Conservation (phyloP, 495 filamentous ascomycete species). For the Chlorociboria aeruginascens region DNA sequence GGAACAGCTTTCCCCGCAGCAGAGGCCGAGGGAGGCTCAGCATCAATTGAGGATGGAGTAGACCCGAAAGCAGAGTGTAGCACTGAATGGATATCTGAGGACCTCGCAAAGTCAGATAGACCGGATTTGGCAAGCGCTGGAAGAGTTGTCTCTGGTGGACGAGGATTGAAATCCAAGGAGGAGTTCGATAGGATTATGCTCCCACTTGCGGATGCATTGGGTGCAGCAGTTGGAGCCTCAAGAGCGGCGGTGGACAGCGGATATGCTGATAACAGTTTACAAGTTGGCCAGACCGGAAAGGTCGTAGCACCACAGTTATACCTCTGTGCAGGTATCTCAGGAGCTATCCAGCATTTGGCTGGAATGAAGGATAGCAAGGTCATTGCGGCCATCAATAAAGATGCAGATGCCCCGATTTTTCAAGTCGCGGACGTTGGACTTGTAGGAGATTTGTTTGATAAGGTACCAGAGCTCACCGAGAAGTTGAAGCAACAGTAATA, state of each 20-base stretch:
- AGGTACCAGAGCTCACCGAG: constrained; percentile 91
- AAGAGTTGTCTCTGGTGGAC: constrained; percentile 86
- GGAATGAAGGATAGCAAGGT: constrained; percentile 99
- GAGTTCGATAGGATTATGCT: constrained; percentile 89
- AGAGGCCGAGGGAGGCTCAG: constrained; percentile 39
- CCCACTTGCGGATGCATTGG: constrained; percentile 81
- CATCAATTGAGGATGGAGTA: constrained; percentile 49
- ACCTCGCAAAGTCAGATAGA: constrained; percentile 82
- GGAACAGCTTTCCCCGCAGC: constrained; percentile 75
- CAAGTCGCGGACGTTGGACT: constrained; percentile 94
- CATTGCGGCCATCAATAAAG: constrained; percentile 98
- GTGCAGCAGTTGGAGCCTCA: constrained; percentile 88
- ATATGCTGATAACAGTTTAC: constrained; percentile 97
- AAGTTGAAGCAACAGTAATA: constrained; percentile 69
- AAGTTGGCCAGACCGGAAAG: constrained; percentile 97
- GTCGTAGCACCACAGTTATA: constrained; percentile 95
- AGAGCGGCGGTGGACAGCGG: constrained; percentile 93
- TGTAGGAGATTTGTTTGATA: constrained; percentile 89
- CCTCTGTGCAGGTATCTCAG: constrained; percentile 88
- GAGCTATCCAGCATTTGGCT: constrained; percentile 95
- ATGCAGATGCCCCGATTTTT: constrained; percentile 93
- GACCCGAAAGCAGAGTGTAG: constrained; percentile 59
- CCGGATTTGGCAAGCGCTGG: constrained; percentile 86
- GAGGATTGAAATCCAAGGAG: constrained; percentile 92
- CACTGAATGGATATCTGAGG: constrained; percentile 88